These are phyloP conservation scores for Ophiostoma sp. DNA, from an alignment of 2,329 filamentous ascomycete genomes.

Conservation along the genomic window DNA sequence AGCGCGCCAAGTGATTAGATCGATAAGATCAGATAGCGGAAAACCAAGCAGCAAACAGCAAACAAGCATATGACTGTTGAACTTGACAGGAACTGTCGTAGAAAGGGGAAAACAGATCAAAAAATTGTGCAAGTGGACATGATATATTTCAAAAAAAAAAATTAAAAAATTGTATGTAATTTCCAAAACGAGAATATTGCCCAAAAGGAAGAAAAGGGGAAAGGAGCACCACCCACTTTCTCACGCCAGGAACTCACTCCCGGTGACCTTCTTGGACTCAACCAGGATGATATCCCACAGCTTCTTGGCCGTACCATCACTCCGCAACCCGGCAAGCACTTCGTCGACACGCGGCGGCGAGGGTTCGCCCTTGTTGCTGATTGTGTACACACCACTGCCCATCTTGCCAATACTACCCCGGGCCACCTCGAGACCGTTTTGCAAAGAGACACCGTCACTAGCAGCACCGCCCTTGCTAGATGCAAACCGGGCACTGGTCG, in stretches of 20 bases:
- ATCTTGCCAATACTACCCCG: conserved; percentile 36
- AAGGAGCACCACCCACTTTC: not conserved
- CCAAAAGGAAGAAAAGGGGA: not conserved
- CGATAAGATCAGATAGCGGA: conserved; percentile 16
- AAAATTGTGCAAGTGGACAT: too few species aligned
- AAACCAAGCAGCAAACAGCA: too few species aligned
- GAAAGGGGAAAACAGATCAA: too few species aligned
- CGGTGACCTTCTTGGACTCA: conserved; percentile 34
- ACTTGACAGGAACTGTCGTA: too few species aligned
- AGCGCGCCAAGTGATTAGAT: conserved; percentile 21
- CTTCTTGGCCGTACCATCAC: conserved; percentile 37
- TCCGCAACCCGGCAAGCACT: conserved; percentile 35
- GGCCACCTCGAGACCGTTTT: conserved; percentile 33
- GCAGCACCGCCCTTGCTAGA: conserved; percentile 17
- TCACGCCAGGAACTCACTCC: conserved; percentile 3
- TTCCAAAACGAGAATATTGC: not conserved
- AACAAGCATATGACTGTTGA: not conserved
- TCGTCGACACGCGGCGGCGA: conserved; percentile 33
- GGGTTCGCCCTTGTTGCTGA: conserved; percentile 36
- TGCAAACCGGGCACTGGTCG: conserved; percentile 41
- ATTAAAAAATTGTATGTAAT: not conserved
- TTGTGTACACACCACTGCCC: conserved; percentile 44
- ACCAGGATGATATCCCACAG: conserved; percentile 34
- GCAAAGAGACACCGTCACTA: conserved; percentile 31
- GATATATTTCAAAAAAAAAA: not conserved